Evolutionary conservation across 257 asterid genomes (phyloP).

Genomic region (Ocimum tenuiflorum): DNA sequence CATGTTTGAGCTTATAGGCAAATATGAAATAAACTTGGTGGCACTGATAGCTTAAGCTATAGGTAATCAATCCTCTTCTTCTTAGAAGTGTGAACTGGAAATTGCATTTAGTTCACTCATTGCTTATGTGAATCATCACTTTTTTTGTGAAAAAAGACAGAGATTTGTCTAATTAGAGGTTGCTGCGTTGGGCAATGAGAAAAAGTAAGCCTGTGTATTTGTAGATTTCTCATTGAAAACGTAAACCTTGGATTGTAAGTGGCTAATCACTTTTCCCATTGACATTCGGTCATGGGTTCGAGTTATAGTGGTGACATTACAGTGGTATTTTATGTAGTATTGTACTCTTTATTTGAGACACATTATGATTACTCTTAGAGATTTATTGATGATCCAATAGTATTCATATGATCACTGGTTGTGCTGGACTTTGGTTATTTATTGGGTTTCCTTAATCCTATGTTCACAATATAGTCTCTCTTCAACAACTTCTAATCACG

Average conservation of each 20-base stretch:
- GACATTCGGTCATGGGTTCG: too few relatives aligned
- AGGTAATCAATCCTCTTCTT: background rate
- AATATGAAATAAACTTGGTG: constrained; percentile 5
- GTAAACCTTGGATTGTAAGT: too few relatives aligned
- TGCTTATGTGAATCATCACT: background rate
- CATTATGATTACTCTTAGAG: background rate
- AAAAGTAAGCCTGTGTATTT: background rate
- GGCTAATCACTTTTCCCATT: too few relatives aligned
- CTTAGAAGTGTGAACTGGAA: background rate
- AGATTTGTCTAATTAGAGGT: background rate
- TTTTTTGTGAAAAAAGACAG: background rate
- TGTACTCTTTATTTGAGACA: too few relatives aligned
- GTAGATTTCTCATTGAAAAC: background rate
- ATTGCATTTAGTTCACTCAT: background rate
- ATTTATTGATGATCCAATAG: background rate
- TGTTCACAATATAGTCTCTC: background rate
- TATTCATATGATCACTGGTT: background rate
- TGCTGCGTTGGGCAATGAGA: constrained; percentile 13
- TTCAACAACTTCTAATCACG: background rate
- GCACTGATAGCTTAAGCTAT: background rate
- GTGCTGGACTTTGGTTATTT: background rate
- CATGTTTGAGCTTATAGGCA: background rate
- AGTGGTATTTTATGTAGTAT: too few relatives aligned
- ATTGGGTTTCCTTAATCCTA: background rate
- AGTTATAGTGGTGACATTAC: too few relatives aligned